A percentile compares a stretch with the other conserved stretches of the same genome.
phyloP scores from a whole-genome alignment of 2,329 filamentous ascomycete species.

The Ustulina deusta region DNA sequence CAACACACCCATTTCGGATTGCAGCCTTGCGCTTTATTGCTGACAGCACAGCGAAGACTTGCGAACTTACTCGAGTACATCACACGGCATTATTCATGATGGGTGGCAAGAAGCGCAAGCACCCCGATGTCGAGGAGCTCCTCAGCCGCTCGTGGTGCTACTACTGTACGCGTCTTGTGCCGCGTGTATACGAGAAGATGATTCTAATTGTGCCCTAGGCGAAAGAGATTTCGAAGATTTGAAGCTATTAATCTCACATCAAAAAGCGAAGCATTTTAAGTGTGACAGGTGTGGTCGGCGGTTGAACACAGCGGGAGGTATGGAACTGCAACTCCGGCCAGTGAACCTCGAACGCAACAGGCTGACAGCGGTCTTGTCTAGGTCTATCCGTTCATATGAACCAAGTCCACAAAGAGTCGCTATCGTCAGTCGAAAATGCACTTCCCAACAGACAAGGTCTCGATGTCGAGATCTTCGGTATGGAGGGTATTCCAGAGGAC shows the following conservation, averaged over 20 bases:
- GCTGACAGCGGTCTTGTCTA: slow-evolving; percentile 52
- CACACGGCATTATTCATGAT: slow-evolving; percentile 59
- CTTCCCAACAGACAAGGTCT: slow-evolving; percentile 86
- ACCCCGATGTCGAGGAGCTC: slow-evolving; percentile 88
- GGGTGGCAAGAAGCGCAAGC: slow-evolving; percentile 91
- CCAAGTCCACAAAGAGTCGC: slow-evolving; percentile 95
- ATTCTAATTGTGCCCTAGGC: slow-evolving; percentile 58
- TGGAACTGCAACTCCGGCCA: slow-evolving; percentile 47
- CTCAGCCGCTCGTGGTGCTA: slow-evolving; percentile 94
- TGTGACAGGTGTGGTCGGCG: slow-evolving; percentile 90
- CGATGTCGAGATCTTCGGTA: slow-evolving; percentile 96
- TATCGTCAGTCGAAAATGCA: slow-evolving; percentile 90
- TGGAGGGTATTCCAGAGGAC: slow-evolving; percentile 94
- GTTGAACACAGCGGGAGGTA: slow-evolving; percentile 94
- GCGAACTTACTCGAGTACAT: neutral
- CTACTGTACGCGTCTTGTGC: slow-evolving; percentile 75
- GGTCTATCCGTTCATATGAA: slow-evolving; percentile 97
- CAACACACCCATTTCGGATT: neutral
- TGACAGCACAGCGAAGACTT: neutral
- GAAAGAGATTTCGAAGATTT: slow-evolving; percentile 98
- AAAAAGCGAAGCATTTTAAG: slow-evolving; percentile 99
- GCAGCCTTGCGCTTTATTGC: neutral
- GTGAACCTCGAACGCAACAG: slow-evolving; percentile 9
- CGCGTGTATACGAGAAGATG: slow-evolving; percentile 20
- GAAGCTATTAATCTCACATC: slow-evolving; percentile 95